A percentile compares a stretch with the other conserved stretches of the same genome.
phyloP scores from a whole-genome alignment of 2,329 filamentous ascomycete species.

The Hirsutella rhossiliensis region DNA sequence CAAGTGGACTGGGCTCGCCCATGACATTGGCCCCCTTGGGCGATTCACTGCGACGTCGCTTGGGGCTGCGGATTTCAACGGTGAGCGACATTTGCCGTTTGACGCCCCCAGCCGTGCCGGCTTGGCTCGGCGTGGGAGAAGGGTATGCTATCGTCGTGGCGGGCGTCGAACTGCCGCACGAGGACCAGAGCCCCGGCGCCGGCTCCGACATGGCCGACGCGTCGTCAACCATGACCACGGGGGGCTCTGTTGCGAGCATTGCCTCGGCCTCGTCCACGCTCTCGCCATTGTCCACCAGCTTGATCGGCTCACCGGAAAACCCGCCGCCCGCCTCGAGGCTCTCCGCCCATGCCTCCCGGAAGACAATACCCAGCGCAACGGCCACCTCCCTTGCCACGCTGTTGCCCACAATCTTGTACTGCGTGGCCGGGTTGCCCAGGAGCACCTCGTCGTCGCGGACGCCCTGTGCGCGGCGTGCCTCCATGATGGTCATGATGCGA shows the following conservation, averaged over 20 bases:
- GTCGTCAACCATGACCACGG: not conserved
- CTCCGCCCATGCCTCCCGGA: conserved; percentile 41
- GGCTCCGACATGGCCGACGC: not conserved
- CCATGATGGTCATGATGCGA: conserved; percentile 51
- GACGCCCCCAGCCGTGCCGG: not conserved
- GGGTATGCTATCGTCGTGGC: not conserved
- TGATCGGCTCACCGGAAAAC: no score
- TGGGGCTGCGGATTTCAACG: not conserved
- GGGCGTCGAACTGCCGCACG: not conserved
- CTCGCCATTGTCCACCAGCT: not conserved
- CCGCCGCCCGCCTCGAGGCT: conserved; percentile 5
- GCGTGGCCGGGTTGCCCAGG: conserved; percentile 40
- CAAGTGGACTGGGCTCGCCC: not conserved
- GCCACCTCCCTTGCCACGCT: conserved; percentile 61
- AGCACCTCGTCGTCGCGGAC: conserved; percentile 60
- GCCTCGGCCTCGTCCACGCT: not conserved
- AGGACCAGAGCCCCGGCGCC: not conserved
- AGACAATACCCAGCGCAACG: conserved; percentile 49
- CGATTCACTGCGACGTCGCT: not conserved
- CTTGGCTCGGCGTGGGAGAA: not conserved
- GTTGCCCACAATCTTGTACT: conserved; percentile 63
- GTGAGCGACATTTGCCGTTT: not conserved
- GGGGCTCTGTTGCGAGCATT: no score
- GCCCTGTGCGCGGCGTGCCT: conserved; percentile 57
- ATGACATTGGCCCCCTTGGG: not conserved